These are phyloP conservation scores for Hypoxylon subgilvum DNA, from an alignment of 495 filamentous ascomycete species.

Conservation along the genomic window DNA sequence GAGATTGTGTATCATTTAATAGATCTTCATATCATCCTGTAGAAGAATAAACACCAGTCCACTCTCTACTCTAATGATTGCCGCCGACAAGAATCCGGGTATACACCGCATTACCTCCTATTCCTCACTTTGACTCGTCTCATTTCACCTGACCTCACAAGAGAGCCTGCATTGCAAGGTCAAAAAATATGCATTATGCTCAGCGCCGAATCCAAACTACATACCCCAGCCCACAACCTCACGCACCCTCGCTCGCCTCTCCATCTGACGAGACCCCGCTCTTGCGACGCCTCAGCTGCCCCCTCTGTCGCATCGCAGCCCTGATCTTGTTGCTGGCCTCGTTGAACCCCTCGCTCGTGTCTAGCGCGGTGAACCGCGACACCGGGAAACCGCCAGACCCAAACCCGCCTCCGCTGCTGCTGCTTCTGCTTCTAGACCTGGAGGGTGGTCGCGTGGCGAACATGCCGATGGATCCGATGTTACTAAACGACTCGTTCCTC, in stretches of 20 bases:
- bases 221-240: too few relatives aligned
- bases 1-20: too few relatives aligned
- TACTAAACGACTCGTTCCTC: constrained; percentile 89
- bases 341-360: constrained; percentile 73
- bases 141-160: too few relatives aligned
- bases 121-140: background rate
- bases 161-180: too few relatives aligned
- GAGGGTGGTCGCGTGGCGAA: constrained; percentile 85
- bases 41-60: too few relatives aligned
- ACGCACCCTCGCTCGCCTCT: constrained; percentile 38
- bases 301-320: constrained; percentile 86
- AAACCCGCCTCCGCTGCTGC: constrained; percentile 66
- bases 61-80: background rate
- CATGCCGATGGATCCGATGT: constrained; percentile 82
- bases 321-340: constrained; percentile 85
- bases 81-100: background rate
- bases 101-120: background rate
- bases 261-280: constrained; percentile 49
- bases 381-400: constrained; percentile 69
- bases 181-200: background rate
- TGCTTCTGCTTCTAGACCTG: constrained; percentile 72
- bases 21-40: too few relatives aligned
- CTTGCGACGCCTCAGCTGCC: constrained; percentile 71
- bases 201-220: too few relatives aligned
- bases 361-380: constrained; percentile 74